Conservation (phyloP, 1,284 basidiomycete species). For the Peniophora sp. region DNA sequence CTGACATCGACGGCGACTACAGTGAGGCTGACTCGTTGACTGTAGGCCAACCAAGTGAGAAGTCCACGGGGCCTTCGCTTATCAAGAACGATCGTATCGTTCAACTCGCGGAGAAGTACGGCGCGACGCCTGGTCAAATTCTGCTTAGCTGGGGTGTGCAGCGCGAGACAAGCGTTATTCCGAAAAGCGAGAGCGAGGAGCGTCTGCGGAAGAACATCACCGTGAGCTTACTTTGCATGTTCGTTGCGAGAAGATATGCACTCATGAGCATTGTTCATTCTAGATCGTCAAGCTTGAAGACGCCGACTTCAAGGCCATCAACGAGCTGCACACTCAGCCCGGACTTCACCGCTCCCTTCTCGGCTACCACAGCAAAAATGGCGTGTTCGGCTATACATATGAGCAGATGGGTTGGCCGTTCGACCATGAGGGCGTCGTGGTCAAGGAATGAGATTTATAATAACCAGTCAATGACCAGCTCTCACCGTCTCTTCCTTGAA, state of each 20-base stretch:
- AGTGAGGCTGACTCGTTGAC: too few species aligned
- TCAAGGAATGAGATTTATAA: too few species aligned
- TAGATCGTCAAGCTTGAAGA: slow-evolving; percentile 21
- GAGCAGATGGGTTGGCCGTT: background rate
- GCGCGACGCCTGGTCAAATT: slow-evolving; percentile 31
- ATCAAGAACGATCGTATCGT: slow-evolving; percentile 18
- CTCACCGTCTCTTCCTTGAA: too few species aligned
- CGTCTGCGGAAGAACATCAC: slow-evolving; percentile 33
- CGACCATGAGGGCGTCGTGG: background rate
- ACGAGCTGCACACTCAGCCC: slow-evolving; percentile 4
- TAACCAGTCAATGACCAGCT: too few species aligned
- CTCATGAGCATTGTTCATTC: too few species aligned
- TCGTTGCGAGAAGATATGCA: background rate
- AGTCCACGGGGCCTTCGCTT: slow-evolving; percentile 3
- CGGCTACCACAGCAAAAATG: background rate
- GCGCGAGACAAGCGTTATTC: slow-evolving; percentile 25
- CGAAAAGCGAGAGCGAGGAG: slow-evolving; percentile 30
- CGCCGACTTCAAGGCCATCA: slow-evolving; percentile 16
- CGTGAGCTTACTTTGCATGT: slow-evolving; percentile 12
- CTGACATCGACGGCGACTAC: background rate
- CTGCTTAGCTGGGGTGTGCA: slow-evolving; percentile 34
- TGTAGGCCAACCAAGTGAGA: background rate
- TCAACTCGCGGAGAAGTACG: slow-evolving; percentile 31
- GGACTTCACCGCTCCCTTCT: slow-evolving; percentile 4
- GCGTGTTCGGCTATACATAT: background rate